phyloP scores from a whole-genome alignment of 2,329 filamentous ascomycete genomes.

The Periglandula ipomoeae region DNA sequence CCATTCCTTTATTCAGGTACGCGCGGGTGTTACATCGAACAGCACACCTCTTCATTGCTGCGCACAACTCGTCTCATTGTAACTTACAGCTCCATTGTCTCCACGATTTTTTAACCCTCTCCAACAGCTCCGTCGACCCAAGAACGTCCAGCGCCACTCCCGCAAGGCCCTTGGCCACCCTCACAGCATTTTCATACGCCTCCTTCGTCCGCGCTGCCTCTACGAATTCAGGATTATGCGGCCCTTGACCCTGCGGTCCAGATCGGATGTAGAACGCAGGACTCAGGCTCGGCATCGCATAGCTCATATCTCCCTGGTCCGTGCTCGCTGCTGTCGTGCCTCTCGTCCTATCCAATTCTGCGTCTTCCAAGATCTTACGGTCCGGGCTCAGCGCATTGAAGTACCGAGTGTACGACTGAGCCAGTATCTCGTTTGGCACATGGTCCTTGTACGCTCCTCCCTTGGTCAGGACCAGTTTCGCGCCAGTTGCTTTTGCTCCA shows the following conservation, averaged over 20 bases:
- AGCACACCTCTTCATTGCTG: too few relatives aligned
- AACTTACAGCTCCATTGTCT: too few relatives aligned
- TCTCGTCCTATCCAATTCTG: constrained; percentile 23
- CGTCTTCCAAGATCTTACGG: too few relatives aligned
- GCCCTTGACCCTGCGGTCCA: constrained; percentile 22
- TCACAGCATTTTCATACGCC: constrained; percentile 32
- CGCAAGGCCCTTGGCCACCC: constrained; percentile 38
- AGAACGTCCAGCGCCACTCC: constrained; percentile 39
- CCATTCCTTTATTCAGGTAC: too few relatives aligned
- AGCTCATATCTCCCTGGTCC: constrained; percentile 50
- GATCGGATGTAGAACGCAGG: constrained; percentile 42
- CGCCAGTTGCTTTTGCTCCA: constrained; percentile 33
- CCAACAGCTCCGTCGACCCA: constrained; percentile 28
- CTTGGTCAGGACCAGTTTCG: constrained; percentile 30
- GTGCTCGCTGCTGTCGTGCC: constrained; percentile 36
- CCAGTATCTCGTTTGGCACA: constrained; percentile 43
- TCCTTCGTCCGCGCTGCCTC: constrained; percentile 37
- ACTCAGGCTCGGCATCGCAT: constrained; percentile 46
- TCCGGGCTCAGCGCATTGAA: constrained; percentile 22
- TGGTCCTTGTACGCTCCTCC: constrained; percentile 42
- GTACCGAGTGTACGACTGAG: constrained; percentile 32
- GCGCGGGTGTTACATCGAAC: too few relatives aligned
- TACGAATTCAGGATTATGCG: constrained; percentile 45
- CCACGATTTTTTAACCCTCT: constrained; percentile 24
- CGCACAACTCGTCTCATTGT: too few relatives aligned